A percentile compares a stretch with the other conserved stretches of the same genome.
Conservation (phyloP, 768 basidiomycete species). For the Tephrocybe sp. region DNA sequence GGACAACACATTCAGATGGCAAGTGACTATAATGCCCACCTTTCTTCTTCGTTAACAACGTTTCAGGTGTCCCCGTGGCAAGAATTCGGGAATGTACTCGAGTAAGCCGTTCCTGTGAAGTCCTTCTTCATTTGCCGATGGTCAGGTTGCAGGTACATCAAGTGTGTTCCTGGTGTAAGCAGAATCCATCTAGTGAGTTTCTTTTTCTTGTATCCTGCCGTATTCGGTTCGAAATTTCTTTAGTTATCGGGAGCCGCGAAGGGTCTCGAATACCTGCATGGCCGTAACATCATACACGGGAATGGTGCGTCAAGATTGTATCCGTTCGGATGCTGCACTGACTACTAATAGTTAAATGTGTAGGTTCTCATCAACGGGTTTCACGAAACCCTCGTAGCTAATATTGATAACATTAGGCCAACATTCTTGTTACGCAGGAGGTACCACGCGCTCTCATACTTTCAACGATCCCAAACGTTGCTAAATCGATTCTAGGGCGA, state of each 20-base stretch:
- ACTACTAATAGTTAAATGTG: conserved; percentile 55
- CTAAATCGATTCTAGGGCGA: conserved; percentile 36
- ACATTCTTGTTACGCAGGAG: conserved; percentile 55
- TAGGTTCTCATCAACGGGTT: conserved; percentile 28
- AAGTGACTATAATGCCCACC: conserved; percentile 8
- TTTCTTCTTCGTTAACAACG: not conserved
- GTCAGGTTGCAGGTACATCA: conserved; percentile 41
- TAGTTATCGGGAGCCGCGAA: conserved; percentile 55
- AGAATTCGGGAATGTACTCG: conserved; percentile 53
- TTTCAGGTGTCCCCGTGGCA: conserved; percentile 64
- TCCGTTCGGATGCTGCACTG: conserved; percentile 3
- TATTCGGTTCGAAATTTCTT: not conserved
- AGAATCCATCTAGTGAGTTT: conserved; percentile 42
- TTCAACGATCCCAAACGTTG: not conserved
- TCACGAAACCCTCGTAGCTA: not conserved
- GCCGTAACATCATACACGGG: conserved; percentile 53
- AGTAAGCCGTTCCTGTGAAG: conserved; percentile 30
- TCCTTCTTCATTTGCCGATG: not conserved
- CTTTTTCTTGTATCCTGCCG: not conserved
- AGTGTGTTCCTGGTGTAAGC: conserved; percentile 33
- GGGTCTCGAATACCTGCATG: conserved; percentile 60
- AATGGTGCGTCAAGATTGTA: conserved; percentile 43
- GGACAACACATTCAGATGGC: conserved; percentile 53
- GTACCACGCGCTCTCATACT: conserved; percentile 26
- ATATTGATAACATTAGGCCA: conserved; percentile 23